Evolutionary conservation across 2,329 filamentous ascomycete genomes (phyloP), one percentile per base, ranked within the genome.

Genomic region (Nemania serpens): DNA sequence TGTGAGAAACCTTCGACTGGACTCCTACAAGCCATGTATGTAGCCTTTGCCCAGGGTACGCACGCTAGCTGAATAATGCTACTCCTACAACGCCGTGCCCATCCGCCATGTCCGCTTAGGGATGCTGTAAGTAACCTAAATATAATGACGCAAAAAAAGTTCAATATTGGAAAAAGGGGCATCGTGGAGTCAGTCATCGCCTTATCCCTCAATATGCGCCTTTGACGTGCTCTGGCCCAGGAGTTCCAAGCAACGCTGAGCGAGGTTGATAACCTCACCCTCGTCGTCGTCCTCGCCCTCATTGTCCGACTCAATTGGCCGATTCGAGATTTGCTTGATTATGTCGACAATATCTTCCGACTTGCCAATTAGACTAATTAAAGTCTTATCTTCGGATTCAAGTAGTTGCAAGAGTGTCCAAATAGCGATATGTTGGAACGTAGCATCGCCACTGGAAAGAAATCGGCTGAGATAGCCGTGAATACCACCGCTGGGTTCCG

Each of bases 361-460:
- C 72, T 94, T 91, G 69, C 91, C 88, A 68, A 99, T 97, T 50
- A 92, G 87, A 51, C 88, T 88, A 65, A 97, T 90, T n/a, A 99
- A 82, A 57, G 87, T 89, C 77, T 91, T 88, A 74, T 99, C 94
- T 74, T 96, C 93, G 0, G 94, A 97, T 77, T 99, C 95, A 52
- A 99, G 88, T 4, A 99, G 84, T 74, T 99, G 95, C 3, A 99
- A 84, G 49, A 99, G 79, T 1, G 95, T 99, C 95, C 95, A 99
- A 65, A 98, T 97, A 52, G 95, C 95, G 73, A 99, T 99, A 75
- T 99, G 95, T 77, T 99, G 95, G 82, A 99, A 99, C 0, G 95
- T 99, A 0, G 95, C 88, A 73, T 99, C 95, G 42, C 93, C 94
- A 66, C 93, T 97, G 46, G 91, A 91, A 17, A 99, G 83, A 82